phyloP scores from a whole-genome alignment of 1,284 basidiomycete genomes.

The Malassezia caprae region DNA sequence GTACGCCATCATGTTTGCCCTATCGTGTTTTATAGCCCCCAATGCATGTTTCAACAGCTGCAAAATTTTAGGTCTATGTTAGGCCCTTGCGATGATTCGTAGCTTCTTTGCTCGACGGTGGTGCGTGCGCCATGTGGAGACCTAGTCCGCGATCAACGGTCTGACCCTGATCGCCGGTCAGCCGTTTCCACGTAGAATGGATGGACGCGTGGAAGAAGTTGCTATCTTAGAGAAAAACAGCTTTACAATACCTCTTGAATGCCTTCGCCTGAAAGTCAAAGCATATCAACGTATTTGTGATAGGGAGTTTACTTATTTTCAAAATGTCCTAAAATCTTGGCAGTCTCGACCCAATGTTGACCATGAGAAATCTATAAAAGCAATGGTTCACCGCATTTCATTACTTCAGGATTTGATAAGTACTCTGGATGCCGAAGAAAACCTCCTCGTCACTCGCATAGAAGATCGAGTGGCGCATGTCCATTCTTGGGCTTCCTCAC shows the following conservation, averaged over 20 bases:
- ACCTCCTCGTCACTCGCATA: neutral
- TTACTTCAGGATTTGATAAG: neutral
- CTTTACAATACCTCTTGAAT: constrained; percentile 55
- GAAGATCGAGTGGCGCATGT: neutral
- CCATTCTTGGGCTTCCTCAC: constrained; percentile 5
- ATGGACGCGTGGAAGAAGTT: constrained; percentile 56
- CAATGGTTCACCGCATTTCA: neutral
- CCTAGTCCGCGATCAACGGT: neutral
- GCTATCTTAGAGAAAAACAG: constrained; percentile 79
- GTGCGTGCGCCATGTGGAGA: neutral
- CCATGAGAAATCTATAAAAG: neutral
- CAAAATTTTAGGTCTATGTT: neutral
- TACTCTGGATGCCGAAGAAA: neutral
- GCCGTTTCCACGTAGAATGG: neutral
- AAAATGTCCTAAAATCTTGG: constrained; percentile 11
- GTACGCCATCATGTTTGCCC: constrained; percentile 1
- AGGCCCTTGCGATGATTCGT: neutral
- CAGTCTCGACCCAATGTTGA: neutral
- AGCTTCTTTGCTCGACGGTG: neutral
- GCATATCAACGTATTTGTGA: constrained; percentile 37
- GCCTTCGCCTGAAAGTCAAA: constrained; percentile 30
- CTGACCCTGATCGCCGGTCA: neutral
- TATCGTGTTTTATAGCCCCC: constrained; percentile 13
- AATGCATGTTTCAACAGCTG: constrained; percentile 20
- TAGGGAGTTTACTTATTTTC: constrained; percentile 23